Percentiles rank a stretch among this genome's conserved stretches.
Evolutionary conservation across 305 asterid species (phyloP).

Genomic region (Caryopteris hybrid): DNA sequence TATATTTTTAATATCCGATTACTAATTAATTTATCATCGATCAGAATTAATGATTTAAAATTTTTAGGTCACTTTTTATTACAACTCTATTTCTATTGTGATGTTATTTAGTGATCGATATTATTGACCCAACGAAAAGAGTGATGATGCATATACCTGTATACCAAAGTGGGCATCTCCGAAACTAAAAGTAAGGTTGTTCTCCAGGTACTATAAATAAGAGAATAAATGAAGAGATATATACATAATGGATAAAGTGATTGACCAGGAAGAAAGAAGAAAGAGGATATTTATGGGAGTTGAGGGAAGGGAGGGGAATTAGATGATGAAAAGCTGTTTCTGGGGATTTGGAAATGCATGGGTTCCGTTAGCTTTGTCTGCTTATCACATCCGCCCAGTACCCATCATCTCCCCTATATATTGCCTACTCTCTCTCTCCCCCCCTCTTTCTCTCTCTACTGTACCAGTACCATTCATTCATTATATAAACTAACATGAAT

Average conservation of each 20-base stretch:
- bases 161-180: background rate
- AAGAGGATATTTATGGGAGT: too few species aligned
- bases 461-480: background rate
- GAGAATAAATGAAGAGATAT: background rate
- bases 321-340: slow-evolving; percentile 20
- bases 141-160: background rate
- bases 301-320: slow-evolving; percentile 18
- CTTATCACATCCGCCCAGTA: too few species aligned
- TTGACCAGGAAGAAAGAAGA: background rate
- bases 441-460: background rate
- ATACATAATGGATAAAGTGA: slow-evolving; percentile 14
- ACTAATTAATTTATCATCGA: too few species aligned
- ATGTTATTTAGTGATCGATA: too few species aligned
- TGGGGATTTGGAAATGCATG: slow-evolving; percentile 25
- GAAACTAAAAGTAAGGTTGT: background rate
- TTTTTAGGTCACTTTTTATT: too few species aligned
- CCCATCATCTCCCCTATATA: background rate
- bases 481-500: slow-evolving; percentile 14
- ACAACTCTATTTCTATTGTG: too few species aligned
- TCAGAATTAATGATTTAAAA: too few species aligned
- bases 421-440: too few species aligned
- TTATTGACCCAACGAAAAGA: too few species aligned
- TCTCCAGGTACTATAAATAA: background rate
- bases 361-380: slow-evolving; percentile 68
- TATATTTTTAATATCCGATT: too few species aligned